phyloP scores from a whole-genome alignment of 352 stramenopile species.

The Phytophthora colocasiae region DNA sequence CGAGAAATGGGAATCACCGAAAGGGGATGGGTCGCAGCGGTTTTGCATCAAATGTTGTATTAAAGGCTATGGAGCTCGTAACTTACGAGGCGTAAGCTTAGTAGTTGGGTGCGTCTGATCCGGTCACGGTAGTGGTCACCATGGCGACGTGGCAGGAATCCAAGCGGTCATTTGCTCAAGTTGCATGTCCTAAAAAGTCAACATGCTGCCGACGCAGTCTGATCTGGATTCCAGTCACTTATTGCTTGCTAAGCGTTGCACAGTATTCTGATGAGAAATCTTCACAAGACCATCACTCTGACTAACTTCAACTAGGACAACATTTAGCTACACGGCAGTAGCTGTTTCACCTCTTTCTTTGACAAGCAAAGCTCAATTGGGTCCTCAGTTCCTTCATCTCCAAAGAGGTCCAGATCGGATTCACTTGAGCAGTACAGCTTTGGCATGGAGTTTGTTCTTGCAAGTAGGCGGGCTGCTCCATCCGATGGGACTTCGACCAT shows the following conservation, averaged over 20 bases:
- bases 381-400: slow-evolving; percentile 1
- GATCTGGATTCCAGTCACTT: not conserved
- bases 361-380: not conserved
- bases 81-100: not conserved
- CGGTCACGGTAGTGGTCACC: not conserved
- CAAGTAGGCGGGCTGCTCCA: not conserved
- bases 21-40: not conserved
- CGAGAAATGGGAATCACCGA: slow-evolving; percentile 14
- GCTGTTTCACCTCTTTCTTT: not conserved
- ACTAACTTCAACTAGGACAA: slow-evolving; percentile 27
- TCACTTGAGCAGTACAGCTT: slow-evolving; percentile 15
- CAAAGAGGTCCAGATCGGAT: slow-evolving; percentile 23
- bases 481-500: slow-evolving; percentile 15
- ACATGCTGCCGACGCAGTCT: too few relatives aligned
- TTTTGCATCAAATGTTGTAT: slow-evolving; percentile 2
- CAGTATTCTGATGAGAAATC: not conserved
- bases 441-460: slow-evolving; percentile 24
- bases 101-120: slow-evolving; percentile 1
- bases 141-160: not conserved
- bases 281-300: slow-evolving; percentile 19
- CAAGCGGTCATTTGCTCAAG: not conserved
- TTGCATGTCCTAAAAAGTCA: too few relatives aligned
- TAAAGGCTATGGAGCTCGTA: slow-evolving; percentile 1
- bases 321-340: slow-evolving; percentile 3
- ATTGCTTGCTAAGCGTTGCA: slow-evolving; percentile 5